These are phyloP conservation scores for Globisporangium orthogonon DNA, from an alignment of 352 stramenopile species.

Conservation along the genomic window DNA sequence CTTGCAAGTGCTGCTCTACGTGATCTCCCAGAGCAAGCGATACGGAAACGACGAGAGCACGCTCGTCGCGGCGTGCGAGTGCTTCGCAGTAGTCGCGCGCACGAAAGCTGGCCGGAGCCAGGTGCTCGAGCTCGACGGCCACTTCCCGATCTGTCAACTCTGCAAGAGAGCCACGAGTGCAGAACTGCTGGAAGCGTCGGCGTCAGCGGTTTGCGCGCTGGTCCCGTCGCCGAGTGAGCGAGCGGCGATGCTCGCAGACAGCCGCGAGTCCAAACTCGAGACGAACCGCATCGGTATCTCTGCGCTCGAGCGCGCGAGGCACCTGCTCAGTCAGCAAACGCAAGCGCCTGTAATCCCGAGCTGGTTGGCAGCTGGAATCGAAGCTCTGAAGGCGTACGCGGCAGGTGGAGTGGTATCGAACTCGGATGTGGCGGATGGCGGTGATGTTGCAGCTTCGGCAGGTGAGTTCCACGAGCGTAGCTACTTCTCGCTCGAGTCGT, in stretches of 20 bases:
- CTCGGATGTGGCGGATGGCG: not conserved
- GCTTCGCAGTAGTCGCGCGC: constrained; percentile 37
- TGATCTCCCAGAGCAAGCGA: constrained; percentile 27
- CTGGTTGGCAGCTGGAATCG: constrained; percentile 23
- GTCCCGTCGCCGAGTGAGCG: constrained; percentile 38
- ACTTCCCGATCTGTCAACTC: constrained; percentile 41
- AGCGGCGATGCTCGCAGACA: constrained; percentile 28
- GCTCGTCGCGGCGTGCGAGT: constrained; percentile 46
- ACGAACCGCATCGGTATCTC: constrained; percentile 34
- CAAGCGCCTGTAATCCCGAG: not conserved
- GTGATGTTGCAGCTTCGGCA: constrained; percentile 9
- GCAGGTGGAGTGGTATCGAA: not conserved
- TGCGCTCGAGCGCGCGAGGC: constrained; percentile 36
- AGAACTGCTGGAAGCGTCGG: constrained; percentile 33
- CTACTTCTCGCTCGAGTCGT: constrained; percentile 56
- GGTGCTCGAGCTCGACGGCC: constrained; percentile 51
- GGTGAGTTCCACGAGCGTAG: constrained; percentile 50
- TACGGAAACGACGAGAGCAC: constrained; percentile 26
- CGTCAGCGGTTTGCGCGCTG: constrained; percentile 40
- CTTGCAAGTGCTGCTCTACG: constrained; percentile 63
- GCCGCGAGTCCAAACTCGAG: constrained; percentile 56
- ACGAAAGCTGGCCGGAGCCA: constrained; percentile 38
- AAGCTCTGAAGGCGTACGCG: constrained; percentile 27
- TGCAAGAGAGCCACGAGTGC: constrained; percentile 29
- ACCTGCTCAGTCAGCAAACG: constrained; percentile 22